Percentiles rank a stretch among this genome's conserved stretches.
Conservation (phyloP, 2,329 filamentous ascomycete genomes). For the Penicillium griseofulvum region DNA sequence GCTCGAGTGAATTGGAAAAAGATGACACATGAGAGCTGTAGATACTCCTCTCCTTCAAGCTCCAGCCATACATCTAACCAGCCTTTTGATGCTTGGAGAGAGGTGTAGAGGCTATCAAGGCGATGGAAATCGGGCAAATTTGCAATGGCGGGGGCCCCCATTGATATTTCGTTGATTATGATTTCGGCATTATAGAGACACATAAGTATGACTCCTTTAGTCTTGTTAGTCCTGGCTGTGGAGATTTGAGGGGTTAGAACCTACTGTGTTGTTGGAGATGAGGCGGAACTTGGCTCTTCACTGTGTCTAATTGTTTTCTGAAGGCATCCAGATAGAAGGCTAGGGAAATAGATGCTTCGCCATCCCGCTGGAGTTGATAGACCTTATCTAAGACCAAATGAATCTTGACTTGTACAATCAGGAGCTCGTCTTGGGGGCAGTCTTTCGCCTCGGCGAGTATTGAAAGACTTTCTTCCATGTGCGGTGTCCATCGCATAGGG, state of each 20-base stretch:
- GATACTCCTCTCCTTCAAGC: conserved; percentile 12
- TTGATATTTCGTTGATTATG: conserved; percentile 21
- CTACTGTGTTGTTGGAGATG: conserved; percentile 22
- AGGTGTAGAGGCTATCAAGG: conserved; percentile 22
- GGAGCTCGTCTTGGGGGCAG: conserved; percentile 49
- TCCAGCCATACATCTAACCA: conserved; percentile 22
- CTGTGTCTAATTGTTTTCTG: conserved; percentile 20
- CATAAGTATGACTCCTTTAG: conserved; percentile 11
- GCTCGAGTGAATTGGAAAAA: conserved; percentile 25
- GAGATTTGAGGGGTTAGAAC: not conserved
- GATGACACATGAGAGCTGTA: conserved; percentile 19
- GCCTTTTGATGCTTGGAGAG: conserved; percentile 21
- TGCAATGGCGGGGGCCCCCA: conserved; percentile 13
- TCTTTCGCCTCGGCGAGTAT: conserved; percentile 49
- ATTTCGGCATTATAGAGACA: conserved; percentile 20
- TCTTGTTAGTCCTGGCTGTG: conserved; percentile 3
- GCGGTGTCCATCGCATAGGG: conserved; percentile 55
- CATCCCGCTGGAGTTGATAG: conserved; percentile 18
- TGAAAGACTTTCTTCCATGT: conserved; percentile 58
- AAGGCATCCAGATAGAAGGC: conserved; percentile 21
- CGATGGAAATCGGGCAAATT: conserved; percentile 22
- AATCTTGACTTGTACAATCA: conserved; percentile 36
- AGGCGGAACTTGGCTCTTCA: conserved; percentile 19
- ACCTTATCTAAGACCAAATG: conserved; percentile 23
- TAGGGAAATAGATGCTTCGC: conserved; percentile 6